Evolutionary conservation across 768 basidiomycete genomes (phyloP).

Genomic region (Rossbeevera mucosa): DNA sequence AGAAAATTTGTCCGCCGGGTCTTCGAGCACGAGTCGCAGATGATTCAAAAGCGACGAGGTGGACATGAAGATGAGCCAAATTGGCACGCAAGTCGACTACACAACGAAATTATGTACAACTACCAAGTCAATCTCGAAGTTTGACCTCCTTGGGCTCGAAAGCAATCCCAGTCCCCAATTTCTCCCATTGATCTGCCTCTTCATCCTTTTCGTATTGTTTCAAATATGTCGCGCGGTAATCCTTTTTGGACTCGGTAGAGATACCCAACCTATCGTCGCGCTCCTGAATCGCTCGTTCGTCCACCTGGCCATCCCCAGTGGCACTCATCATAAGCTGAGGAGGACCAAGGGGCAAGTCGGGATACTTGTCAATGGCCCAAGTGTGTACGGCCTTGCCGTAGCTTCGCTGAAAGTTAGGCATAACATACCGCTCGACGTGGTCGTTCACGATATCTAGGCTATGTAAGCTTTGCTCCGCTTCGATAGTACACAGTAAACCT

Average conservation of each 20-base stretch:
- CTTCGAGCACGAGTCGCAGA: constrained; percentile 55
- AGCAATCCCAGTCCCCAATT: constrained; percentile 30
- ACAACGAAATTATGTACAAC: not conserved
- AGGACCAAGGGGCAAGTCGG: constrained; percentile 42
- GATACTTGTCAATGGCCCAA: constrained; percentile 36
- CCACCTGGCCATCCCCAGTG: constrained; percentile 36
- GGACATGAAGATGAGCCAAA: constrained; percentile 26
- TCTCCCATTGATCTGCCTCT: constrained; percentile 38
- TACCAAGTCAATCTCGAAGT: constrained; percentile 3
- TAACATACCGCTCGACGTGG: constrained; percentile 34
- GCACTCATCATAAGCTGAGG: constrained; percentile 46
- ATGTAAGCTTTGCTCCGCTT: not conserved
- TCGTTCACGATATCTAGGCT: constrained; percentile 30
- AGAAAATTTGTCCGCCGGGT: constrained; percentile 46
- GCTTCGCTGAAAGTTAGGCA: constrained; percentile 42
- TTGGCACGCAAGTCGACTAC: constrained; percentile 1
- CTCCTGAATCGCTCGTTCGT: constrained; percentile 24
- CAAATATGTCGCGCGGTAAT: constrained; percentile 36
- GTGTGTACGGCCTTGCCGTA: constrained; percentile 46
- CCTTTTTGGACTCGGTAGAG: constrained; percentile 26
- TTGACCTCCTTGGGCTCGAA: constrained; percentile 31
- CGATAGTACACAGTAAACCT: not conserved
- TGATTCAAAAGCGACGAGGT: constrained; percentile 43
- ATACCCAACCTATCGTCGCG: constrained; percentile 31
- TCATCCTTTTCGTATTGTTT: constrained; percentile 34